phyloP scores from a whole-genome alignment of 805 yeast species.

The Lipomyces kockii region DNA sequence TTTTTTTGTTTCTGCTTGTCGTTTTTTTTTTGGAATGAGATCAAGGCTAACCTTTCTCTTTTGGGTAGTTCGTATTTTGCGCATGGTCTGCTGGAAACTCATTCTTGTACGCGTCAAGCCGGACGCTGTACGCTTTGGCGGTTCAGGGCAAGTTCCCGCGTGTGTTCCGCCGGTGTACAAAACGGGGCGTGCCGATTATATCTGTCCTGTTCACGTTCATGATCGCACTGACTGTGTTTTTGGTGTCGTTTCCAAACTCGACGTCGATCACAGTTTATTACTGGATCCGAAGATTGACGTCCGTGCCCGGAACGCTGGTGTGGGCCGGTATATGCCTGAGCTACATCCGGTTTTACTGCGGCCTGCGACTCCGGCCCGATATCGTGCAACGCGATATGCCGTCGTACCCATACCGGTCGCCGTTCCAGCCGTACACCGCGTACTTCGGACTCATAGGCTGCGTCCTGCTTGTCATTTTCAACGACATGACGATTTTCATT shows the following conservation, averaged over 20 bases:
- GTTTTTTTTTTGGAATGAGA: no score
- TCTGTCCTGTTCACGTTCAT: conserved; percentile 58
- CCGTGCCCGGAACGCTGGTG: conserved; percentile 66
- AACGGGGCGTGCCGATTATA: conserved; percentile 75
- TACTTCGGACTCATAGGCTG: conserved; percentile 65
- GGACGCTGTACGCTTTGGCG: conserved; percentile 70
- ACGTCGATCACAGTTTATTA: conserved; percentile 33
- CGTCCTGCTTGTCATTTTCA: conserved; percentile 54
- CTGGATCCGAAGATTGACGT: conserved; percentile 38
- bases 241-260: conserved; percentile 34
- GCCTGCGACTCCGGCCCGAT: conserved; percentile 64
- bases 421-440: conserved; percentile 72
- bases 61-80: conserved; percentile 28
- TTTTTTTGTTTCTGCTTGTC: background rate
- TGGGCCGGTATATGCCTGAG: conserved; percentile 77
- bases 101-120: conserved; percentile 70
- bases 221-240: conserved; percentile 47
- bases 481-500: conserved; percentile 68
- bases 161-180: conserved; percentile 68
- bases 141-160: conserved; percentile 70
- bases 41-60: background rate
- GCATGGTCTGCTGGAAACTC: conserved; percentile 76
- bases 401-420: conserved; percentile 70
- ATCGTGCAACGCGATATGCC: conserved; percentile 65
- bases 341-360: conserved; percentile 66